Conservation (phyloP, 768 basidiomycete genomes). For the Lyophyllum shimeji region DNA sequence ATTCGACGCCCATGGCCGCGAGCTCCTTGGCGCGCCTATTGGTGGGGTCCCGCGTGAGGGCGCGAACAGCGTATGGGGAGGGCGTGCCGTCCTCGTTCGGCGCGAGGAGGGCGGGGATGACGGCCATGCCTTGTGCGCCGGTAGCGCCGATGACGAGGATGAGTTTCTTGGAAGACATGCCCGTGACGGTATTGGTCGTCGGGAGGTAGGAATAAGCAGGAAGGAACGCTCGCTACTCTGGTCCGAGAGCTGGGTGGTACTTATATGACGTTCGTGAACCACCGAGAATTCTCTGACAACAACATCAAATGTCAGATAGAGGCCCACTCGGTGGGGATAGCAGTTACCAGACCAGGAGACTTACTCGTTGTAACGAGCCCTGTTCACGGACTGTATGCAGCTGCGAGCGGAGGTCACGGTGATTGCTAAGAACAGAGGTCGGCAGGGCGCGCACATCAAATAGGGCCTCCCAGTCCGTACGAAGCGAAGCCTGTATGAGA, state of each 20-base stretch:
- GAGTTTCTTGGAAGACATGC: slow-evolving; percentile 27
- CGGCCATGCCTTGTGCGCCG: slow-evolving; percentile 42
- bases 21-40: slow-evolving; percentile 34
- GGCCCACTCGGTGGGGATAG: slow-evolving; percentile 1
- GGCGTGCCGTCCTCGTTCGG: slow-evolving; percentile 33
- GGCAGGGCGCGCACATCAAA: not conserved
- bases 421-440: not conserved
- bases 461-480: not conserved
- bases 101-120: slow-evolving; percentile 36
- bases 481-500: not conserved
- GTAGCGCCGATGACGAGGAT: slow-evolving; percentile 48
- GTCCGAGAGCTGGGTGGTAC: not conserved
- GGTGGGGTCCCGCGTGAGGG: slow-evolving; percentile 36
- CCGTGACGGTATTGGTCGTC: not conserved
- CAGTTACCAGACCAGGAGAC: not conserved
- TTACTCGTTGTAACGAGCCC: slow-evolving; percentile 12
- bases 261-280: slow-evolving; percentile 1
- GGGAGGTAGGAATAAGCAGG: not conserved
- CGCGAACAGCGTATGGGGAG: slow-evolving; percentile 41
- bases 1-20: slow-evolving; percentile 34
- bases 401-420: not conserved
- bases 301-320: slow-evolving; percentile 6
- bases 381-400: not conserved
- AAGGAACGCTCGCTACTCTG: slow-evolving; percentile 2
- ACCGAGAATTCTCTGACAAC: not conserved